Percentiles rank a stretch among this genome's conserved stretches.
These are phyloP conservation scores for Trypanosoma boissoni DNA, from an alignment of 208 protist species.

Conservation along the genomic window DNA sequence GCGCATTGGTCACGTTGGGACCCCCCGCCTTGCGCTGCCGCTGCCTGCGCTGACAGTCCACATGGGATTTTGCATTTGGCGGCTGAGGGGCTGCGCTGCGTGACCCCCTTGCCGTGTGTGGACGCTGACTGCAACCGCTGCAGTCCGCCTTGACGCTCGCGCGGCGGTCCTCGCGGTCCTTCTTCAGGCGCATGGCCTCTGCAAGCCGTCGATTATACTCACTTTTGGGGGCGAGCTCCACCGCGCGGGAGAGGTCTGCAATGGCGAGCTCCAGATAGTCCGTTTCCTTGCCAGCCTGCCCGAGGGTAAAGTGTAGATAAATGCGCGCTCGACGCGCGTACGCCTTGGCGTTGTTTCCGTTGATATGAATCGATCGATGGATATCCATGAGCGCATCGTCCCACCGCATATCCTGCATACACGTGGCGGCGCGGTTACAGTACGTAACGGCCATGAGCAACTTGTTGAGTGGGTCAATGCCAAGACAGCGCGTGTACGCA, in stretches of 20 bases:
- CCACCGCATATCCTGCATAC: conserved; percentile 67
- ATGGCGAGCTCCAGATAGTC: conserved; percentile 55
- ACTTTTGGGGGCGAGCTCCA: conserved; percentile 35
- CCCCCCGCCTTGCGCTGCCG: too few species aligned
- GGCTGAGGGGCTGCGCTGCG: too few species aligned
- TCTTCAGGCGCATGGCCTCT: conserved; percentile 24
- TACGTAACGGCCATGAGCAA: conserved; percentile 63
- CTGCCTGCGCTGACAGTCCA: too few species aligned
- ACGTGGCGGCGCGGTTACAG: conserved; percentile 80
- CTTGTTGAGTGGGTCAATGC: conserved; percentile 54
- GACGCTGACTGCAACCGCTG: too few species aligned
- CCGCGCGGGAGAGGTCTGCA: conserved; percentile 42
- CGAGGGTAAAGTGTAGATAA: conserved; percentile 39
- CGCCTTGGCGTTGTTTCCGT: conserved; percentile 54
- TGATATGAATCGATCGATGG: conserved; percentile 40
- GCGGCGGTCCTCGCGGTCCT: background rate
- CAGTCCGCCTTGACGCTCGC: too few species aligned
- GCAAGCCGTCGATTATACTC: conserved; percentile 30
- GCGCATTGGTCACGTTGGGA: background rate
- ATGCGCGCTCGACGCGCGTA: conserved; percentile 58
- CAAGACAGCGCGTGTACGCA: conserved; percentile 68
- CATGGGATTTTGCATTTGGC: too few species aligned
- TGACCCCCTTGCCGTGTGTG: too few species aligned
- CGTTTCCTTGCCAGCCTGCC: conserved; percentile 17
- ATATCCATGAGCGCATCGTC: conserved; percentile 51